Evolutionary conservation across 208 protist genomes (phyloP), one percentile per base, ranked within the genome.

Genomic region (Sergeia podlipaevii): DNA sequence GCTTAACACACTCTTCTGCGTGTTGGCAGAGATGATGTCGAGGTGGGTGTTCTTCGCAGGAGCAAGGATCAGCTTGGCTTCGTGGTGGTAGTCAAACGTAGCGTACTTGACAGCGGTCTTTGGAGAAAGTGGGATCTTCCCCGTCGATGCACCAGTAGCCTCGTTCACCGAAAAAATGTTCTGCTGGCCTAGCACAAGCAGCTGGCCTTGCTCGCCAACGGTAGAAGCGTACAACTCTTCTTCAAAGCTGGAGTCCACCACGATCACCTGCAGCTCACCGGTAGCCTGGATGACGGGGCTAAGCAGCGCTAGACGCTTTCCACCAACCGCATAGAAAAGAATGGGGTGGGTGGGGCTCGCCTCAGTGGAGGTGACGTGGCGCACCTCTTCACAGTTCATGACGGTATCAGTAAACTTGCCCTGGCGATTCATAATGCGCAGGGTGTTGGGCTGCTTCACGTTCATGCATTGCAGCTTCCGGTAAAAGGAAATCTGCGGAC

Each of bases 391-490:
- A 1, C 59, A 47, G 33, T 71, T 71, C 29, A 95, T 52, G 18
- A 70, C 74, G 33, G 57, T 72, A 42, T 92, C 81, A 20, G 62
- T 69, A 51, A 80, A 75, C 47, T 81, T 88, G 23, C 88, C 88
- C 29, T 81, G 60, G 21, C 74, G 74, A 43, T 83, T 83, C 43
- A 95, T 65, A 13, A 95, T 54, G 13, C 85, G 82, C 23, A 95
- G 61, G 30, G 69, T 70, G 61, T 89, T 92, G n/a, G 85, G 62
- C 48, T 84, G 67, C 60, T 91, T 91, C 53, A 82, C 72, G 27
- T 77, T 89, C 73, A 89, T 86, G 70, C 85, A 92, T 29, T 93
- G 69, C 38, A 90, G 58, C 29, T 70, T 70, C 37, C 80, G 74
- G 59, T 89, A 75, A 6, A 73, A 78, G 37, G 83, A 59, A 17